Percentiles rank a stretch among this genome's conserved stretches.
These are phyloP conservation scores for Gossypium mustelinum DNA, from an alignment of 345 rosid species.

Conservation along the genomic window DNA sequence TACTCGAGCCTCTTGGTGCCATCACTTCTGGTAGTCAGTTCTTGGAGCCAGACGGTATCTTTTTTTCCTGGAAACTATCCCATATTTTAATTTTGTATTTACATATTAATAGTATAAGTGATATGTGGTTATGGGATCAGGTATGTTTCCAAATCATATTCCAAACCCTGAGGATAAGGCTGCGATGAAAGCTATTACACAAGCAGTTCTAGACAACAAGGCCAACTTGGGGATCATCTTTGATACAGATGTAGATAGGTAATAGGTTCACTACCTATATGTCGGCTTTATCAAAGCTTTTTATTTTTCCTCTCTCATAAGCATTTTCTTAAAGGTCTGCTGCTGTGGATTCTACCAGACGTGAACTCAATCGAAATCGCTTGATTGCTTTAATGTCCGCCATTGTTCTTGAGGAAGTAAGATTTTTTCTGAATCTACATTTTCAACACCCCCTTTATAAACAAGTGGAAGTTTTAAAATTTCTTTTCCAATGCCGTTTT, in stretches of 20 bases:
- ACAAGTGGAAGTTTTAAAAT: background rate
- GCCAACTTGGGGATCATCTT: conserved; percentile 96
- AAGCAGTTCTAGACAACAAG: conserved; percentile 85
- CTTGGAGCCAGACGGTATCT: conserved; percentile 92
- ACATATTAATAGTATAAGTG: conserved; percentile 7
- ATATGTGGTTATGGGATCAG: conserved; percentile 33
- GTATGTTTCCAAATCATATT: conserved; percentile 94
- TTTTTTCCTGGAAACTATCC: conserved; percentile 8
- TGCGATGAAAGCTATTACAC: conserved; percentile 84
- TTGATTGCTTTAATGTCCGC: conserved; percentile 90
- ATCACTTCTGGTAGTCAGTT: conserved; percentile 88
- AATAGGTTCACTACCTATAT: conserved; percentile 13
- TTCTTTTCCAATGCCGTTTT: background rate
- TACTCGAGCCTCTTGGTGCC: conserved; percentile 96
- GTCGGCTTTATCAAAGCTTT: background rate
- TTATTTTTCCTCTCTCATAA: conserved; percentile 9
- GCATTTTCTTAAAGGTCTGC: conserved; percentile 64
- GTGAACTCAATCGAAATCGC: conserved; percentile 87
- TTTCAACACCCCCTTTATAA: background rate
- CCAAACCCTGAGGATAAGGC: conserved; percentile 96
- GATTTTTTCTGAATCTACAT: conserved; percentile 12
- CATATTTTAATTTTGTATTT: background rate
- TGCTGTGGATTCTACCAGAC: conserved; percentile 92
- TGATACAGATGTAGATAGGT: conserved; percentile 99
- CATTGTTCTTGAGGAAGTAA: conserved; percentile 92